Conservation (phyloP, 257 asterid genomes). For the Oldenlandia corymbosa region DNA sequence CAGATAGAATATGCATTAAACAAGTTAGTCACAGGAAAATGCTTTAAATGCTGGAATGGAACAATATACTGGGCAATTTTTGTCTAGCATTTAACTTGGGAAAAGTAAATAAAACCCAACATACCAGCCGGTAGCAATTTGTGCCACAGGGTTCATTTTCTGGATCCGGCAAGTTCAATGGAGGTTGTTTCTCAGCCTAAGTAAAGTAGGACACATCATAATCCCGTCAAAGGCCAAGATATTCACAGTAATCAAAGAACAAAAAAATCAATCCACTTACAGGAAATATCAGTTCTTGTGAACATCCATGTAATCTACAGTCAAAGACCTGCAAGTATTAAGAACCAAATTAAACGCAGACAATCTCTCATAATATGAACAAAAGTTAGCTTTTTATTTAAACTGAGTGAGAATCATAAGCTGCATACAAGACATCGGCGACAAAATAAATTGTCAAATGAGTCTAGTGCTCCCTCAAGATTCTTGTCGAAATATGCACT, state of each 20-base stretch:
- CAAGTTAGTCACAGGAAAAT: neutral
- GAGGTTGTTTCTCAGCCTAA: constrained; percentile 53
- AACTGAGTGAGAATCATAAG: constrained; percentile 9
- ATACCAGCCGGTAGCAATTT: constrained; percentile 70
- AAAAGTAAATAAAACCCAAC: neutral
- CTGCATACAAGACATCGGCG: constrained; percentile 88
- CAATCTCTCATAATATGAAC: neutral
- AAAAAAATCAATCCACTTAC: constrained; percentile 43
- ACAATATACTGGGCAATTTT: neutral
- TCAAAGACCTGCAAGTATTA: constrained; percentile 73
- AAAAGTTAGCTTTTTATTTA: neutral
- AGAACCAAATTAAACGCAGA: constrained; percentile 7
- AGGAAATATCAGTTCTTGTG: constrained; percentile 78
- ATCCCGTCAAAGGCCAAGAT: constrained; percentile 14
- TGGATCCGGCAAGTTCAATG: constrained; percentile 46
- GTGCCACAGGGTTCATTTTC: constrained; percentile 73
- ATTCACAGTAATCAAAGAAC: constrained; percentile 13
- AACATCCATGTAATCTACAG: constrained; percentile 91
- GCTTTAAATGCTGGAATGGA: neutral
- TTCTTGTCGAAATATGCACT: constrained; percentile 70
- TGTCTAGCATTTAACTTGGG: neutral
- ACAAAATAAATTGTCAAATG: constrained; percentile 88
- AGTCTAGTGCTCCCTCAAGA: constrained; percentile 89
- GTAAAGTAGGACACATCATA: constrained; percentile 7
- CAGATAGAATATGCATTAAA: neutral